phyloP scores from a whole-genome alignment of 1,139 yeast species.

The Waltiozyma sp. region DNA sequence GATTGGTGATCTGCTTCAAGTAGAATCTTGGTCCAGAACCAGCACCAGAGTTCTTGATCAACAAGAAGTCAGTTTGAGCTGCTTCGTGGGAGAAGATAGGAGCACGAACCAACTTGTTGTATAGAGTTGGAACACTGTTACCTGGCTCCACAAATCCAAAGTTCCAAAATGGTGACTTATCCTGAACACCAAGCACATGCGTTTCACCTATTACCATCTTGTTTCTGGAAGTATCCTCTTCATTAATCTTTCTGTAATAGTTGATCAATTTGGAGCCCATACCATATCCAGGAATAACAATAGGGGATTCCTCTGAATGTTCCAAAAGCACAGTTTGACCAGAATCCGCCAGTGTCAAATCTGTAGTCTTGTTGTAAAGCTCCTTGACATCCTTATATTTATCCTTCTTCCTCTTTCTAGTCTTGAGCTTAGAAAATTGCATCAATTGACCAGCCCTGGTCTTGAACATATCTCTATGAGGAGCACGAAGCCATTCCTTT shows the following conservation, averaged over 20 bases:
- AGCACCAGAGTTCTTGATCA: conserved; percentile 74
- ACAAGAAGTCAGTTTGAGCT: conserved; percentile 66
- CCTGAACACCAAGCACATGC: conserved; percentile 88
- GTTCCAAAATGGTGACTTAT: conserved; percentile 96
- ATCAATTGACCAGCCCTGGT: conserved; percentile 72
- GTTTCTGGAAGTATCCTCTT: conserved; percentile 80
- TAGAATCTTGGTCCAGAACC: conserved; percentile 37
- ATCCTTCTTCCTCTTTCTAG: conserved; percentile 84
- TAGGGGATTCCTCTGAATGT: conserved; percentile 83
- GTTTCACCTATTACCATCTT: conserved; percentile 90
- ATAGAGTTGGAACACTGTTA: conserved; percentile 83
- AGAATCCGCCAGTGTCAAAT: conserved; percentile 76
- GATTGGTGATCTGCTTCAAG: conserved; percentile 55
- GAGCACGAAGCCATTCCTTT: conserved; percentile 60
- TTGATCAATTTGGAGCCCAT: conserved; percentile 94
- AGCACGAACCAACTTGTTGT: conserved; percentile 86
- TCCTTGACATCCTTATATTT: conserved; percentile 73
- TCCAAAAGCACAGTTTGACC: conserved; percentile 73
- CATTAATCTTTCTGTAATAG: conserved; percentile 76
- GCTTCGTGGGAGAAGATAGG: conserved; percentile 87
- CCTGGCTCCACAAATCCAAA: conserved; percentile 97
- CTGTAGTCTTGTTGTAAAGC: conserved; percentile 58
- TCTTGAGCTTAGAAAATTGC: conserved; percentile 63
- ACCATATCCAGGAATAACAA: conserved; percentile 77
- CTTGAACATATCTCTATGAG: conserved; percentile 69